Conservation (phyloP, 345 rosid genomes). For the Laguncularia racemosa region DNA sequence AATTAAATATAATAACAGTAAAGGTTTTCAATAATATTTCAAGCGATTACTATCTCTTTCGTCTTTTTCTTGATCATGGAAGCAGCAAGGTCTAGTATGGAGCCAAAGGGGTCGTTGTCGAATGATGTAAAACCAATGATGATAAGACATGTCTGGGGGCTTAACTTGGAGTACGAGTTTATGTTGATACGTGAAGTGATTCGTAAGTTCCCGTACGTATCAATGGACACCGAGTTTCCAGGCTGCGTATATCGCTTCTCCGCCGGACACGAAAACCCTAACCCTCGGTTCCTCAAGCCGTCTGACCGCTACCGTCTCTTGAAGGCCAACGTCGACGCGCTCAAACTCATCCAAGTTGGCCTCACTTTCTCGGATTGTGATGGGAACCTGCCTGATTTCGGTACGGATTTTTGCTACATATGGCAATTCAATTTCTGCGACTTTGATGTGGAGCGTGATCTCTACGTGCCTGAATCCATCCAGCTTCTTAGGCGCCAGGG, state of each 20-base stretch:
- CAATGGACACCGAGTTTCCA: conserved; percentile 77
- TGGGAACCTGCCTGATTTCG: conserved; percentile 29
- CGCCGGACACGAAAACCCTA: neutral
- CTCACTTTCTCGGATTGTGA: conserved; percentile 25
- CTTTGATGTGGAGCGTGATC: conserved; percentile 15
- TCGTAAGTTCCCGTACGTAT: conserved; percentile 27
- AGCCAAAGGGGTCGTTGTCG: neutral
- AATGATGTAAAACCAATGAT: conserved; percentile 12
- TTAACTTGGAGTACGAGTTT: conserved; percentile 38
- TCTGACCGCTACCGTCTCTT: conserved; percentile 25
- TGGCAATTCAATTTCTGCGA: conserved; percentile 27
- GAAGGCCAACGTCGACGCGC: conserved; percentile 26
- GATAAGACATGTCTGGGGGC: conserved; percentile 45
- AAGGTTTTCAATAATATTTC: too few species aligned
- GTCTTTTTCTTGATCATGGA: too few species aligned
- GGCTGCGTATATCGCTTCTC: conserved; percentile 37
- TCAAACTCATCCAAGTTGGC: conserved; percentile 33
- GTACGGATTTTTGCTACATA: conserved; percentile 23
- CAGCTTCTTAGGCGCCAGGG: conserved; percentile 56
- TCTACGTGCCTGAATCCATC: conserved; percentile 47
- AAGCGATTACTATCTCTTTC: too few species aligned
- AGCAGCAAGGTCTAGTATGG: too few species aligned
- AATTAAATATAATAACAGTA: too few species aligned
- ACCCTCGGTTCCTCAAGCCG: conserved; percentile 17
- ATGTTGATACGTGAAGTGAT: conserved; percentile 27